phyloP scores from a whole-genome alignment of 768 basidiomycete genomes.

The Lactifluus rugatus region DNA sequence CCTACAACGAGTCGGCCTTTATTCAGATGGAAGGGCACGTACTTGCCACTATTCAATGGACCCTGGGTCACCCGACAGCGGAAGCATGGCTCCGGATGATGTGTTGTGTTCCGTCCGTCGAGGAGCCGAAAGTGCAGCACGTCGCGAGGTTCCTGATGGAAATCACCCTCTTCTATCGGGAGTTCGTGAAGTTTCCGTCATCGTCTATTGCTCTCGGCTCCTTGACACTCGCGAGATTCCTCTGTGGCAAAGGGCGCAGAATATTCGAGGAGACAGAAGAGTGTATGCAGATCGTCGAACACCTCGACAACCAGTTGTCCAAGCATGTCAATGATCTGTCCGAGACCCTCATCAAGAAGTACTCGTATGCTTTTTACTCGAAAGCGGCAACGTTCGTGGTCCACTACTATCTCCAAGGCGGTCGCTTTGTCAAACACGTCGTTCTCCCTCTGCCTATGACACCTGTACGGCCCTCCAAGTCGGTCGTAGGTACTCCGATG shows the following conservation, averaged over 20 bases:
- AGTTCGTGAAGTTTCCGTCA: constrained; percentile 79
- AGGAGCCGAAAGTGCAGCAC: constrained; percentile 87
- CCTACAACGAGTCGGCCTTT: constrained; percentile 95
- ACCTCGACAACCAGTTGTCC: constrained; percentile 77
- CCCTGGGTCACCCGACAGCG: constrained; percentile 92
- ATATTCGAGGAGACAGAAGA: constrained; percentile 80
- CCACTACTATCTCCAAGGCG: constrained; percentile 88
- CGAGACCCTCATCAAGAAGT: constrained; percentile 95
- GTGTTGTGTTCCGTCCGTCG: constrained; percentile 63
- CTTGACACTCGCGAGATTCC: constrained; percentile 77
- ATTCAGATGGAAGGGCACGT: constrained; percentile 99
- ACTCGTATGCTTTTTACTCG: constrained; percentile 93
- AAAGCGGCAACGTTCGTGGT: constrained; percentile 91
- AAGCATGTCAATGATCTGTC: constrained; percentile 89
- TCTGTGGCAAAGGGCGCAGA: constrained; percentile 72
- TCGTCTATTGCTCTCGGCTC: constrained; percentile 87
- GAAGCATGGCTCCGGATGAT: constrained; percentile 92
- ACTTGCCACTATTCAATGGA: constrained; percentile 92
- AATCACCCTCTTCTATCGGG: constrained; percentile 94
- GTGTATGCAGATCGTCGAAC: constrained; percentile 73
- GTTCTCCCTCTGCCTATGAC: constrained; percentile 53
- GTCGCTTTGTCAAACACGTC: constrained; percentile 50
- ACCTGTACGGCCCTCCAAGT: constrained; percentile 39
- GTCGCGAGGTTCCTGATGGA: constrained; percentile 99
- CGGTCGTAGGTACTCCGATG: constrained; percentile 60